Base-by-base conservation (phyloP, 345 rosid genomes). In the Gossypium anomalum region DNA sequence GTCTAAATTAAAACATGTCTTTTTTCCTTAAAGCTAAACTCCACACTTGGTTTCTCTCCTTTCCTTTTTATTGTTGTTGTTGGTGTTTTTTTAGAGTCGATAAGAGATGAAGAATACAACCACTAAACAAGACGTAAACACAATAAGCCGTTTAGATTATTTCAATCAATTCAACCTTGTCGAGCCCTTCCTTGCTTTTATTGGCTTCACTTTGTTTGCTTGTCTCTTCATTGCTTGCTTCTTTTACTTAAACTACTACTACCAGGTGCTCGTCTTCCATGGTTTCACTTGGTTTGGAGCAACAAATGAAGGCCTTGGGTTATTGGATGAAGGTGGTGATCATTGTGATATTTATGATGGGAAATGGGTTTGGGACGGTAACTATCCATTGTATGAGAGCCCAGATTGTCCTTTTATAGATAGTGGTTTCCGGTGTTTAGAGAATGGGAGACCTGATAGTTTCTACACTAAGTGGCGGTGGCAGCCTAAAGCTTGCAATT, bases 401-500 rank as follows among this genome's bases (percentile, higher is more conserved):
- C 86, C 82, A 84, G 92, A 89, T 80, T 94, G 98, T 75, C 72
- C 70, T 75, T 89, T 94, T 78, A 70, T 94, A 73, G 98, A 94
- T 69, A 81, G 78, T 6, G 97, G 97, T 3, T 94, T 94, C 78
- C 82, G 91, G 82, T 94, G 97, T 80, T 81, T 72, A 48, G 97
- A 94, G 77, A 89, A 90, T 77, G 98, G 98, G 1, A 82, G 98
- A 78, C 90, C 87, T 61, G 97, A 94, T 83, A 73, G 81, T 77
- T 87, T 88, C 86, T 92, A 86, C 80, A 87, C 93, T 9, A 89
- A 89, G 81, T 94, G 98, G 97, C 87, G 97, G 84, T 94, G 97
- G 98, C 98, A 91, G 77, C 97, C 98, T 19, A 89, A 47, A 38
- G 75, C 73, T 3, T 94, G 98, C 80, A 75, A 89, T 78, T 85